A percentile compares a stretch with the other conserved stretches of the same genome.
Evolutionary conservation across 2,329 filamentous ascomycete species (phyloP).

Genomic region (Plectosphaerella sp.): DNA sequence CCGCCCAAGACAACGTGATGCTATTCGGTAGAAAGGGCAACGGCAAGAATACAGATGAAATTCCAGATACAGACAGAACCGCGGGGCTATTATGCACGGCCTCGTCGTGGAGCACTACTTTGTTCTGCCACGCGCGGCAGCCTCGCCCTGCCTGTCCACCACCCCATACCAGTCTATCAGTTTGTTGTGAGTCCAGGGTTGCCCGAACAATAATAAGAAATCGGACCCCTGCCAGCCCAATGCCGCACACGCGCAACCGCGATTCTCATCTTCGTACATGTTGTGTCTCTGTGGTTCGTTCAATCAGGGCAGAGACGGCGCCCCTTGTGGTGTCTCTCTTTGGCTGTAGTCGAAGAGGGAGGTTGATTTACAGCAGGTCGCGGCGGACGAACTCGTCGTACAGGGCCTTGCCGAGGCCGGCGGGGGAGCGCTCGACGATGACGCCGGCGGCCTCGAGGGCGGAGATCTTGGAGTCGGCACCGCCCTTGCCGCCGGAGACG

Average conservation of each 20-base stretch:
- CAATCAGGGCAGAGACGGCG: not conserved
- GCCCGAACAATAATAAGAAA: not conserved
- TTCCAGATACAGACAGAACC: not conserved
- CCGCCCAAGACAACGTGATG: no score
- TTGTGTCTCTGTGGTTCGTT: not conserved
- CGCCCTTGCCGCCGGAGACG: constrained; percentile 94
- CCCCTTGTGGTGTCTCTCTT: not conserved
- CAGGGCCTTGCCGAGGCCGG: constrained; percentile 85
- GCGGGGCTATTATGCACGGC: not conserved
- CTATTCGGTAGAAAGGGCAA: no score
- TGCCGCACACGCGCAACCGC: not conserved
- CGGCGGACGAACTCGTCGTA: constrained; percentile 94
- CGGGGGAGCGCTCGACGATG: constrained; percentile 92
- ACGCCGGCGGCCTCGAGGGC: constrained; percentile 92
- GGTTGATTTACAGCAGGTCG: constrained; percentile 72
- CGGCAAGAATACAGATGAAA: not conserved
- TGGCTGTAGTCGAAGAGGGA: no score
- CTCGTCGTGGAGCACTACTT: not conserved
- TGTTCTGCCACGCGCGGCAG: not conserved
- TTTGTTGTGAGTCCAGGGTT: not conserved
- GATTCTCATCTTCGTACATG: not conserved
- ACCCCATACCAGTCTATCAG: not conserved
- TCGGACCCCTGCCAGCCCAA: not conserved
- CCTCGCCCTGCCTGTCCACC: not conserved
- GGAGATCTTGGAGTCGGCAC: constrained; percentile 95